Evolutionary conservation across 345 rosid genomes (phyloP).

Genomic region (Moricandia moricandioides): DNA sequence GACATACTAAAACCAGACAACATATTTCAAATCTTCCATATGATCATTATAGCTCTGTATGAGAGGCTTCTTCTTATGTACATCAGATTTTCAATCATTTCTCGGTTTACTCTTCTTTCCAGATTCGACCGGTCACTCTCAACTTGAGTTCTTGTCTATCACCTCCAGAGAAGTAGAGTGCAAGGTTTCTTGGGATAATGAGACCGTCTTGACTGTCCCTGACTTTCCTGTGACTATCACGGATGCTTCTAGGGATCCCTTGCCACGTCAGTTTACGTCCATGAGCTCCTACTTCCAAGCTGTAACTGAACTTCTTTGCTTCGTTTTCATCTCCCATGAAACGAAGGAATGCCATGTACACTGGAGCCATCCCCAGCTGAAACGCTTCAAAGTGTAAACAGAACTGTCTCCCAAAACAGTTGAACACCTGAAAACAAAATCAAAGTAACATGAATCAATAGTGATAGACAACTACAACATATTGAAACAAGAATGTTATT

Average conservation of each 20-base stretch:
- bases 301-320: constrained; percentile 83
- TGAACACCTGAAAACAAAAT: constrained; percentile 57
- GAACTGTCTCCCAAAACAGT: constrained; percentile 87
- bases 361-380: constrained; percentile 82
- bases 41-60: constrained; percentile 18
- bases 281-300: constrained; percentile 79
- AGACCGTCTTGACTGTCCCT: constrained; percentile 91
- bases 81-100: constrained; percentile 14
- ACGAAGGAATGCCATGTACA: constrained; percentile 90
- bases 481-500: constrained; percentile 1
- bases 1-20: constrained; percentile 17
- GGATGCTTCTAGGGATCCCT: constrained; percentile 87
- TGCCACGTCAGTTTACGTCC: constrained; percentile 83
- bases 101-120: constrained; percentile 68
- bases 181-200: constrained; percentile 73
- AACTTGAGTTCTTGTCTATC: constrained; percentile 87
- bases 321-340: constrained; percentile 96
- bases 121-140: constrained; percentile 86
- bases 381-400: constrained; percentile 96
- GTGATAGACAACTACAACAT: background rate
- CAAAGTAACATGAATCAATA: too few species aligned
- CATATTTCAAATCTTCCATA: constrained; percentile 28
- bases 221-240: constrained; percentile 87
- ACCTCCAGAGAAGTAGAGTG: constrained; percentile 83
- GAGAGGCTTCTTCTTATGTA: constrained; percentile 33